Evolutionary conservation across 1,284 basidiomycete genomes (phyloP).

Genomic region (Sanghuangporus baumii): DNA sequence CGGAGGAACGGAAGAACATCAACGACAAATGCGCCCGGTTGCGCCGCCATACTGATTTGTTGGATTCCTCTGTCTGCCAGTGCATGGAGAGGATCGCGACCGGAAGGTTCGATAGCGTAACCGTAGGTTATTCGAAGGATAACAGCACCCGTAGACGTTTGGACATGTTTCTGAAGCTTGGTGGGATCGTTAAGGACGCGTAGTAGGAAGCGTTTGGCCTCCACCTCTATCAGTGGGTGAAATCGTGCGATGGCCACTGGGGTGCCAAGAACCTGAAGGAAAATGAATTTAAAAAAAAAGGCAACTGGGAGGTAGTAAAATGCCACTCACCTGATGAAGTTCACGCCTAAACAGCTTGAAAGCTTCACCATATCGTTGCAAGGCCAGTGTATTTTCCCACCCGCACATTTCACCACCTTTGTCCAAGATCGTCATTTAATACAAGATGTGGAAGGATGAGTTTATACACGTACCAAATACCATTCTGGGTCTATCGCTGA

Average conservation of each 20-base stretch:
- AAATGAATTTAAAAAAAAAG: background rate
- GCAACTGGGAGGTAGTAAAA: background rate
- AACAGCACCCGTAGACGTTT: background rate
- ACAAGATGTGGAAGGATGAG: background rate
- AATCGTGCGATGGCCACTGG: conserved; percentile 11
- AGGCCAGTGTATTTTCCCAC: conserved; percentile 16
- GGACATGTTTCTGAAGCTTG: conserved; percentile 6
- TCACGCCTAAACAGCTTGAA: conserved; percentile 13
- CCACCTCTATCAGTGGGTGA: conserved; percentile 16
- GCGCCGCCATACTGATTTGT: conserved; percentile 14
- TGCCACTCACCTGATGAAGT: conserved; percentile 8
- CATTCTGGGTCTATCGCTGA: conserved; percentile 14
- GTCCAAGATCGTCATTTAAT: background rate
- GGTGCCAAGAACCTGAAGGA: conserved; percentile 5
- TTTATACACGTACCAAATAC: conserved; percentile 7
- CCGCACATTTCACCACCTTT: conserved; percentile 12
- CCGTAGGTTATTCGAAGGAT: conserved; percentile 9
- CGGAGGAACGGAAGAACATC: conserved; percentile 14
- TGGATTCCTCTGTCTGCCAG: conserved; percentile 13
- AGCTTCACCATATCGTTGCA: conserved; percentile 9
- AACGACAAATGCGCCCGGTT: conserved; percentile 18
- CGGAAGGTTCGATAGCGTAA: conserved; percentile 1
- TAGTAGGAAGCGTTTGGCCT: conserved; percentile 13
- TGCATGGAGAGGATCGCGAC: conserved; percentile 6
- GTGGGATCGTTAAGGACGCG: conserved; percentile 6